Base-by-base conservation (phyloP, 1,284 basidiomycete species). In the Austroboletus niveus region DNA sequence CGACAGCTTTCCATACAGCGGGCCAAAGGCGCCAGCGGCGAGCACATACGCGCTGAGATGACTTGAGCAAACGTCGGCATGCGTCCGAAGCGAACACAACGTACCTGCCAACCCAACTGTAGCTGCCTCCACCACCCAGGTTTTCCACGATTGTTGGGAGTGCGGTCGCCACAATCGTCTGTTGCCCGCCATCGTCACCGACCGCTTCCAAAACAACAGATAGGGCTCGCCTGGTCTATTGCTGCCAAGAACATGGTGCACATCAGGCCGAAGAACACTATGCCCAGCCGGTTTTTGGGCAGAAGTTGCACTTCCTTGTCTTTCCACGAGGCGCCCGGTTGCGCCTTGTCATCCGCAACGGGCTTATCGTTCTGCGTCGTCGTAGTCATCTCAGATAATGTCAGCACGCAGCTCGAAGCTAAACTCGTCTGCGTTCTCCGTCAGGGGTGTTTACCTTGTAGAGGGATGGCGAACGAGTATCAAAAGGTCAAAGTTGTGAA, bases 91-190 rank as follows among this genome's bases (percentile, higher is more conserved):
- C 53, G 35, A 39, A 45, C 3, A 46, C 15, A 32, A 64, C 74
- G 27, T 55, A 85, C 87, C 79, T 88, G 60, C 87, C 87, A 22
- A 89, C 85, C 87, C 87, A 90, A 54, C 83, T 83, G 60, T 89
- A 89, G 41, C 78, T 74, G 15, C 70, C 77, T 8, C 87, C 87
- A 30, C 84, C 85, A 39, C 86, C 85, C 1, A 92, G 76, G 34
- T 86, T 69, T 12, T 64, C 71, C 8, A 89, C 87, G 45, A 92
- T 91, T 3, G 86, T 90, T 2, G 89, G 89, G 38, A 92, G 69
- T n/a, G 89, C 89, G 12, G 88, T 92, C 1, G 87, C 83, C 12
- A 89, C 83, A 54, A 89, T 89, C 3, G 85, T 87, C 85, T 89
- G 42, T 2, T 14, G 6, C 27, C 6, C 27, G 27, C 41, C 41